These are phyloP conservation scores for Albophoma yamanashiensis DNA, from an alignment of 2,329 filamentous ascomycete genomes.

Conservation along the genomic window DNA sequence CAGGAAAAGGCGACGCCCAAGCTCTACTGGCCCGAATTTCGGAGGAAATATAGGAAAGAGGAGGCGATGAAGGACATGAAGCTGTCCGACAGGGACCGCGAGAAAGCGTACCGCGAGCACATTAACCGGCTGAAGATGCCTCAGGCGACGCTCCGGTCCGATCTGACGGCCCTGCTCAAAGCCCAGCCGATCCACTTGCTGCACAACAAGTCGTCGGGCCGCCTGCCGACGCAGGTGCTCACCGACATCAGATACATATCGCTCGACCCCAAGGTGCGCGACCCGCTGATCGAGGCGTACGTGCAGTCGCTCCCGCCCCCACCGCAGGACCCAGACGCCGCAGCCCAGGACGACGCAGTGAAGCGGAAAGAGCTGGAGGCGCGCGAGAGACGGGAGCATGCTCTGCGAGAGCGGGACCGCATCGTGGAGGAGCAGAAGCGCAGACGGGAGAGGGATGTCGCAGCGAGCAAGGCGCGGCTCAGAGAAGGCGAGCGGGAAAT, in stretches of 20 bases:
- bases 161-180: slow-evolving; percentile 56
- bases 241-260: slow-evolving; percentile 61
- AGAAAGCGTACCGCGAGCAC: slow-evolving; percentile 71
- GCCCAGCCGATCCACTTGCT: slow-evolving; percentile 46
- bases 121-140: slow-evolving; percentile 56
- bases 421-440: slow-evolving; percentile 53
- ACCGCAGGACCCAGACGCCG: slow-evolving; percentile 31
- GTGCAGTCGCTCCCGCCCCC: slow-evolving; percentile 53
- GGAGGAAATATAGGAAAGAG: slow-evolving; percentile 79
- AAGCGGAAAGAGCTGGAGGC: slow-evolving; percentile 38
- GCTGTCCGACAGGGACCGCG: slow-evolving; percentile 64
- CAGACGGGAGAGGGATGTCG: slow-evolving; percentile 46
- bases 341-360: slow-evolving; percentile 38
- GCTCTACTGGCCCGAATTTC: slow-evolving; percentile 96
- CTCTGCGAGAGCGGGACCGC: slow-evolving; percentile 53
- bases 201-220: slow-evolving; percentile 46
- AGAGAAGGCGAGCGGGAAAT: slow-evolving; percentile 59
- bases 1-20: slow-evolving; percentile 77
- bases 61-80: slow-evolving; percentile 64
- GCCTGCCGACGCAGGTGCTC: slow-evolving; percentile 51
- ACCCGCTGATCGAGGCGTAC: slow-evolving; percentile 55
- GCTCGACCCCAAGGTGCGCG: slow-evolving; percentile 48
- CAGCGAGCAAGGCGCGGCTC: slow-evolving; percentile 48
- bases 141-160: slow-evolving; percentile 54
- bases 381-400: slow-evolving; percentile 50